phyloP scores from a whole-genome alignment of 192 early-diverging fungal genomes.

The Linnemannia schmuckeri region DNA sequence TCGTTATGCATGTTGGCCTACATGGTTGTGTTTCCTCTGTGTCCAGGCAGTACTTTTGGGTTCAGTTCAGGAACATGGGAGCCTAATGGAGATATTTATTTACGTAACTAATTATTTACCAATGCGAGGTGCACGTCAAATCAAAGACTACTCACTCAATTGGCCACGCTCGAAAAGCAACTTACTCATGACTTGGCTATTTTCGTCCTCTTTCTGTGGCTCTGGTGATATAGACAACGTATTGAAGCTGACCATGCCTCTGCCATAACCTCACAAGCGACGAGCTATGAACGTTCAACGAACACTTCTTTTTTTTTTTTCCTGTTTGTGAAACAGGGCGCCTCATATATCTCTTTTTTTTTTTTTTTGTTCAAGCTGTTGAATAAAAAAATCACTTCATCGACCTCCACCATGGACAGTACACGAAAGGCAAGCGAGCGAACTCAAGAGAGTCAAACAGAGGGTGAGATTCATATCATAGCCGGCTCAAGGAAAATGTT shows the following conservation, averaged over 20 bases:
- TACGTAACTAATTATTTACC: neutral
- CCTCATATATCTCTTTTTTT: no score
- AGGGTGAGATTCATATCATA: no score
- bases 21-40: no score
- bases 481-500: no score
- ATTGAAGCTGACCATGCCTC: constrained; percentile 51
- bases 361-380: no score
- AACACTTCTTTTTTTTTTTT: no score
- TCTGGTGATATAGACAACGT: constrained; percentile 33
- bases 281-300: neutral
- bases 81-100: neutral
- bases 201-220: neutral
- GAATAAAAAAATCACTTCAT: no score
- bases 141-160: neutral
- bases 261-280: constrained; percentile 15
- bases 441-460: no score
- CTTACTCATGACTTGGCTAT: neutral
- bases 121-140: neutral
- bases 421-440: no score
- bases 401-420: no score
- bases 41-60: no score
- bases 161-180: neutral
- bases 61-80: neutral
- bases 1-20: neutral
- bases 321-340: no score